A percentile compares a stretch with the other conserved stretches of the same genome.
phyloP scores from a whole-genome alignment of 2,329 filamentous ascomycete species.

The Scedosporium dehoogii region DNA sequence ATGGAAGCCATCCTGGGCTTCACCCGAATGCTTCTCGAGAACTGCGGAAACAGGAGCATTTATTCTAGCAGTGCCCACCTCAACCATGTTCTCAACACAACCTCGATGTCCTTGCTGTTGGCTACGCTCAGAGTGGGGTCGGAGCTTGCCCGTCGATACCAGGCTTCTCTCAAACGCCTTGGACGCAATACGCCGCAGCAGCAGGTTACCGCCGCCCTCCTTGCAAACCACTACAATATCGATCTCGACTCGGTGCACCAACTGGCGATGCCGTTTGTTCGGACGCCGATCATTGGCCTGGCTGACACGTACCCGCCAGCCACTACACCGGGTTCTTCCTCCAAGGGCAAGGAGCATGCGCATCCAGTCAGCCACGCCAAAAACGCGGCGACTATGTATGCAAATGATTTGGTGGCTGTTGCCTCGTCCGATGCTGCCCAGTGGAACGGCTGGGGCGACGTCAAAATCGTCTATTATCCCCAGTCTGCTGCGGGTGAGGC shows the following conservation, averaged over 20 bases:
- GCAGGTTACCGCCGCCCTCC: conserved; percentile 59
- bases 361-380: conserved; percentile 21
- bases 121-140: conserved; percentile 71
- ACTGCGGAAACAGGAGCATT: conserved; percentile 92
- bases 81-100: conserved; percentile 81
- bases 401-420: conserved; percentile 75
- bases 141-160: conserved; percentile 84
- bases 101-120: conserved; percentile 68
- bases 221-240: conserved; percentile 78
- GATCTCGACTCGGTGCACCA: conserved; percentile 74
- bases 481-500: conserved; percentile 15
- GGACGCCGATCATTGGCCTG: conserved; percentile 48
- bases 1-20: conserved; percentile 75
- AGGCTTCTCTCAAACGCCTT: conserved; percentile 74
- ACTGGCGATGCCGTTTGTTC: conserved; percentile 72
- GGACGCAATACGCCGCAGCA: conserved; percentile 28
- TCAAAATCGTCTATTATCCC: conserved; percentile 73
- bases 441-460: conserved; percentile 73
- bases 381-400: conserved; percentile 52
- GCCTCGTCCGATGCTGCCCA: conserved; percentile 47
- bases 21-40: conserved; percentile 78
- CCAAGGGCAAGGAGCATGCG: conserved; percentile 69
- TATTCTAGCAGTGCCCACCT: conserved; percentile 89
- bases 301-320: conserved; percentile 40
- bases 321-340: conserved; percentile 38